Evolutionary conservation across 176 grass and related monocot species (phyloP).

Genomic region (Oryza meyeriana): DNA sequence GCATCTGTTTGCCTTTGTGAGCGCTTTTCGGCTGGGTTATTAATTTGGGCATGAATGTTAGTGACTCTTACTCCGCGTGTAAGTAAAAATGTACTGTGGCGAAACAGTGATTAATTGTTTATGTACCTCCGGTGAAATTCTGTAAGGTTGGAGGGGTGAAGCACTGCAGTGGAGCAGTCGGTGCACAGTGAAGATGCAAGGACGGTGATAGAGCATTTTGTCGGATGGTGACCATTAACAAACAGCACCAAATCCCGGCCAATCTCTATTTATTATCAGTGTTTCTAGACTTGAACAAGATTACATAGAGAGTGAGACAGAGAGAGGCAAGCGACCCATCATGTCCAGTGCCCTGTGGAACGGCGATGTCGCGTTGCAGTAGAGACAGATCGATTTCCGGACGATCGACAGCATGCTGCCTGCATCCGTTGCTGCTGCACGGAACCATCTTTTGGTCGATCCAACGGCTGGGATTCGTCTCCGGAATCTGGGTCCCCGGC

Average conservation of each 20-base stretch:
- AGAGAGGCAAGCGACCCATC: background rate
- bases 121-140: too few relatives aligned
- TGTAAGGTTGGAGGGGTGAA: background rate
- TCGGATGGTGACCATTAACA: background rate
- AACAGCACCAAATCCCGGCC: background rate
- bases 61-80: too few relatives aligned
- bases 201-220: slow-evolving; percentile 13
- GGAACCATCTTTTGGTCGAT: background rate
- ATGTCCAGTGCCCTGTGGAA: background rate
- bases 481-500: background rate
- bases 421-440: background rate
- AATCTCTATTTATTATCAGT: background rate
- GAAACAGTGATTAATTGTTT: too few relatives aligned
- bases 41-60: background rate
- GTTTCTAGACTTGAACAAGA: background rate
- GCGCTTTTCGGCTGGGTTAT: slow-evolving; percentile 16
- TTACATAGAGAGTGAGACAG: too few relatives aligned
- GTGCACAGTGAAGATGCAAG: background rate
- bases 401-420: background rate
- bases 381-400: background rate
- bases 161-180: background rate
- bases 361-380: background rate
- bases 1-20: background rate
- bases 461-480: background rate
- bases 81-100: too few relatives aligned